Evolutionary conservation across 2,329 filamentous ascomycete species (phyloP).

Genomic region (Cryoendolithus antarcticus): DNA sequence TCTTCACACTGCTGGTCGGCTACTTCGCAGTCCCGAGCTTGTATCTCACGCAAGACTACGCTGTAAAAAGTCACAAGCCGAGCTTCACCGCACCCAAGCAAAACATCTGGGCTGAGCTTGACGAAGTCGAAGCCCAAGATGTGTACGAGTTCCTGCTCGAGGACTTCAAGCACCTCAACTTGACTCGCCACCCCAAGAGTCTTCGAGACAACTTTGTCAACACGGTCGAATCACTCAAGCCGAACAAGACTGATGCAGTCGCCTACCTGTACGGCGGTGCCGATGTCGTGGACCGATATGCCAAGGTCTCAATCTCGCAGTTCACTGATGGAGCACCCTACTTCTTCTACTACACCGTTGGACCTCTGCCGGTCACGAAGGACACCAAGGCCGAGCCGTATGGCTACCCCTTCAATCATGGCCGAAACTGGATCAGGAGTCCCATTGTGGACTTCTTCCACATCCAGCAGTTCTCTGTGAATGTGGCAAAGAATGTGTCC

Average conservation of each 20-base stretch:
- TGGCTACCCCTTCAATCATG: slow-evolving; percentile 27
- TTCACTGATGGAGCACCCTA: slow-evolving; percentile 27
- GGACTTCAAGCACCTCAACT: slow-evolving; percentile 17
- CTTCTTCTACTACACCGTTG: slow-evolving; percentile 36
- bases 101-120: slow-evolving; percentile 32
- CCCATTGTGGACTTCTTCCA: slow-evolving; percentile 16
- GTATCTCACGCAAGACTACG: too few relatives aligned
- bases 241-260: slow-evolving; percentile 39
- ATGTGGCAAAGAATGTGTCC: slow-evolving; percentile 20
- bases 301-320: slow-evolving; percentile 32
- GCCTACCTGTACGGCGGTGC: slow-evolving; percentile 31
- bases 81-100: slow-evolving; percentile 27
- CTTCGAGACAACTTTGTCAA: slow-evolving; percentile 17
- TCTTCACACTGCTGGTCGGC: too few relatives aligned
- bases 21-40: too few relatives aligned
- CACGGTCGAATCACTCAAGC: slow-evolving; percentile 28
- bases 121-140: slow-evolving; percentile 24
- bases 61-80: neutral
- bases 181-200: slow-evolving; percentile 13
- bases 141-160: slow-evolving; percentile 31
- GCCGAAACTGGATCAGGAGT: slow-evolving; percentile 23
- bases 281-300: slow-evolving; percentile 29
- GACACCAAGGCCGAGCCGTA: slow-evolving; percentile 27
- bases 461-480: slow-evolving; percentile 12
- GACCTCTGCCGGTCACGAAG: slow-evolving; percentile 36